Base-by-base conservation (phyloP, 1,284 basidiomycete genomes). In the Ceratobasidium sp. region DNA sequence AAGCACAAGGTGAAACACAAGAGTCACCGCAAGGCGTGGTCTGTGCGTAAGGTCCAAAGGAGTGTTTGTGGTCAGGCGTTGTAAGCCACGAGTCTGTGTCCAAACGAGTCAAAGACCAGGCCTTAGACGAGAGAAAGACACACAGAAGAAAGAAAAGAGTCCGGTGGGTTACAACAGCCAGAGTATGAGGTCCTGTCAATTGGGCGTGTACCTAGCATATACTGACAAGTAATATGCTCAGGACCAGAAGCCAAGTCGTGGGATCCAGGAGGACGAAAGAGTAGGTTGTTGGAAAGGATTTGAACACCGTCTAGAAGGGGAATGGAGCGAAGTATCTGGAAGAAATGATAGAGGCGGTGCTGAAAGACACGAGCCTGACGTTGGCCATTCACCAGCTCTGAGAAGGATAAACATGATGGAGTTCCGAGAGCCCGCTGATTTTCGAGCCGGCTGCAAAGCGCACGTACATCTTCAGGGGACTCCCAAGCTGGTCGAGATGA, bases 401-500 rank as follows among this genome's bases (percentile, higher is more conserved):
- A 13, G 16, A 14, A 32, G 1, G 55, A 38, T 2, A 58, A 21
- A n/a, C 32, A 23, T 1, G 21, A 32, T 13, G 55, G 35, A 3
- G 55, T 38, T 38, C 55, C 55, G 21, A 58, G 55, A 5, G 35
- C n/a, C 0, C 55, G 55, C 35, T 23, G 32, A 1, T 23, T 26
- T n/a, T 58, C 55, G 14, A 58, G 6, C n/a, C 38, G 55, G 14
- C 3, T 8, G 3, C 26, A 7, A 5, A 58, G 7, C 0, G 32
- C 35, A 2, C 55, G 8, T 0, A 38, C 35, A 1, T 14, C 32
- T n/a, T 58, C 55, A 11, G 55, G 55, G 38, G 32, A 28, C 35
- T 58, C 55, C 55, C 55, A 41, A 2, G 55, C 55, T 3, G 55
- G n/a, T 5, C 61, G 21, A n/a, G 44, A 18, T 18, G 61, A 63